Evolutionary conservation across 345 rosid genomes (phyloP), one percentile per base, ranked within the genome.

Genomic region (Lepidium africanum): DNA sequence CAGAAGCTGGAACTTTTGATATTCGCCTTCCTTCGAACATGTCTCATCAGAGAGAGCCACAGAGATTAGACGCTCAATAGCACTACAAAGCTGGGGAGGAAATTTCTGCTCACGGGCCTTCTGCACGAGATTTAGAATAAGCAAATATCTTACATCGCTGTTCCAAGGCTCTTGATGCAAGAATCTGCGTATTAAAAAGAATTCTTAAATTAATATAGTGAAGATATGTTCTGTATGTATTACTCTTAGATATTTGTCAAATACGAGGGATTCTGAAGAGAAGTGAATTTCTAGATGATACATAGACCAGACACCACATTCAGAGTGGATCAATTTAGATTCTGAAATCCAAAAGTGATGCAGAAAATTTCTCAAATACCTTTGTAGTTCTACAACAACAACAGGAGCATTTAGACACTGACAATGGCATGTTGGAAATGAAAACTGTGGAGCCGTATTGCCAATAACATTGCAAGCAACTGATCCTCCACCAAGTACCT

Each of bases 101-200:
- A 84, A 91, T 73, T 87, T 87, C 83, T 91, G 92, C 70, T 89
- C 99, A 38, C 88, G 86, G 9, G 95, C 96, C 81, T 83, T 89
- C 74, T 94, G 99, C 32, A 86, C 33, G 47, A 91, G 87, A 79
- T 85, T 89, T 72, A 89, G 84, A 70, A 86, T 78, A 37, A 94
- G 88, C 81, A 91, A 78, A 79, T 86, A 94, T 79, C 78, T 80
- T 14, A 72, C 77, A 60, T 67, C 71, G 67, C 55, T 75, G 82
- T 89, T 87, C 97, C 97, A 91, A 42, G 99, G 99, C 68, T 89
- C 95, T 56, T 55, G 90, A 63, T 33, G 95, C 52, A 88, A 75
- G 71, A 81, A 81, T 72, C 99, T 94, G 87, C 77, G 77, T 16
- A 64, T 59, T 57, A 19, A 77, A 73, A 65, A 61, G 60, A 56